These are phyloP conservation scores for Lecanoromycetidae sp. DNA, from an alignment of 2,329 filamentous ascomycete species.

Conservation along the genomic window DNA sequence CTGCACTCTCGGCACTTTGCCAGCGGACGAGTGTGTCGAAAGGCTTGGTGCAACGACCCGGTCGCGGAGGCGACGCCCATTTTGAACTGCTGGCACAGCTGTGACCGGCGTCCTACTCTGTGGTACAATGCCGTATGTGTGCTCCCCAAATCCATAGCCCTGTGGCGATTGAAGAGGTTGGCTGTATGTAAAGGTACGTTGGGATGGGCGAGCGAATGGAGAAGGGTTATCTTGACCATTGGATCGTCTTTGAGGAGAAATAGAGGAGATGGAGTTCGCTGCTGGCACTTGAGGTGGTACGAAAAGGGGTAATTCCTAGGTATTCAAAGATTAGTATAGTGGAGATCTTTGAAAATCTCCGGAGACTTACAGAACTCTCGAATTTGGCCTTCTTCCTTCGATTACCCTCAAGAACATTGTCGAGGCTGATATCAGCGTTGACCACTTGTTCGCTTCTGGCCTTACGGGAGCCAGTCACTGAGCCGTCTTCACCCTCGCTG, in stretches of 20 bases:
- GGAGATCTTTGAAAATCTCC: neutral
- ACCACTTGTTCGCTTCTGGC: conserved; percentile 72
- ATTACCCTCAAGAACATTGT: conserved; percentile 95
- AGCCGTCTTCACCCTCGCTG: conserved; percentile 68
- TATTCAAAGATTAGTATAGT: conserved; percentile 2
- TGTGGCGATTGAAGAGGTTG: conserved; percentile 75
- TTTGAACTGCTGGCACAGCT: conserved; percentile 29
- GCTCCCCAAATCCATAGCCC: conserved; percentile 49
- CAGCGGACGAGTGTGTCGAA: conserved; percentile 29
- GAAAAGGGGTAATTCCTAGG: conserved; percentile 85
- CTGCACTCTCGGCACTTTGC: conserved; percentile 28
- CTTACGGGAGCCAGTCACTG: conserved; percentile 58
- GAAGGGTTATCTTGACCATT: conserved; percentile 58
- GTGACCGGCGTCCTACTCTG: conserved; percentile 16
- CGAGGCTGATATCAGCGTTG: conserved; percentile 92
- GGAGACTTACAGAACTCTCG: conserved; percentile 80
- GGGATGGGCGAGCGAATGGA: conserved; percentile 61
- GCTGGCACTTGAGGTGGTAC: conserved; percentile 88
- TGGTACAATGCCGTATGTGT: conserved; percentile 27
- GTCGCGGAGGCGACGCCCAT: conserved; percentile 54
- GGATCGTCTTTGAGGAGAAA: conserved; percentile 79
- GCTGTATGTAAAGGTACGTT: conserved; percentile 68
- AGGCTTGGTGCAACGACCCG: conserved; percentile 43
- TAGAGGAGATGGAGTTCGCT: conserved; percentile 91
- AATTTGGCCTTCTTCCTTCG: conserved; percentile 88